These are phyloP conservation scores for Penicillium sp. DNA, from an alignment of 2,329 filamentous ascomycete genomes.

Conservation along the genomic window DNA sequence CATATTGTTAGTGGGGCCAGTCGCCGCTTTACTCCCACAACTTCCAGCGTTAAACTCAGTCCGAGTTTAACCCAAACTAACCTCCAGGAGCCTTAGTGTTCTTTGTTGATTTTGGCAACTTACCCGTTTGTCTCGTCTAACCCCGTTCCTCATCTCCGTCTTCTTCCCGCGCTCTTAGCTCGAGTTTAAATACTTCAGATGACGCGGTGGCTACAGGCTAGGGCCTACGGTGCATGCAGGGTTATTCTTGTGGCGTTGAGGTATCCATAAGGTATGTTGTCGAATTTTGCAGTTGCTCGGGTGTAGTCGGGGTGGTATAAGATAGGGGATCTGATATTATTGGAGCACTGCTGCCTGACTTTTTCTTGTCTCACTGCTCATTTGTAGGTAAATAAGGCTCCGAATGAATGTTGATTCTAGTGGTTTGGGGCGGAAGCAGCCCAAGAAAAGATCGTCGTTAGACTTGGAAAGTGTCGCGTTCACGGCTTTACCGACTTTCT, in stretches of 20 bases:
- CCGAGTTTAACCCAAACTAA: background rate
- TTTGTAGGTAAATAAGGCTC: too few species aligned
- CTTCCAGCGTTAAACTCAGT: background rate
- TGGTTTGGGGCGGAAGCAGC: too few species aligned
- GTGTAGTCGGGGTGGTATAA: background rate
- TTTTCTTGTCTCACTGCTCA: too few species aligned
- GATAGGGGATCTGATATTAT: too few species aligned
- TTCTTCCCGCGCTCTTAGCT: background rate
- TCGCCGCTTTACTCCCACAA: background rate
- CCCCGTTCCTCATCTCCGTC: background rate
- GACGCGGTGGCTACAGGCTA: background rate
- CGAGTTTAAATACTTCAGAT: background rate
- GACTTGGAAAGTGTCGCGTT: too few species aligned
- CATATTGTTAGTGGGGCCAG: background rate
- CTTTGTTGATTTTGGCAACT: background rate
- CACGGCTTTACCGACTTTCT: too few species aligned
- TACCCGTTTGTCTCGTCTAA: background rate
- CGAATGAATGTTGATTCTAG: too few species aligned
- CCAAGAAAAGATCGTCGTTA: too few species aligned
- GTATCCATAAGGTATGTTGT: background rate
- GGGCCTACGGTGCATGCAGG: background rate
- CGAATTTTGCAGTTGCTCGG: background rate
- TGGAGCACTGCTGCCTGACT: too few species aligned
- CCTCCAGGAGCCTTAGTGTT: background rate
- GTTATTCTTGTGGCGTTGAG: background rate